Evolutionary conservation across 345 rosid species (phyloP), one percentile per base, ranked within the genome.

Genomic region (Boechera divaricarpa): DNA sequence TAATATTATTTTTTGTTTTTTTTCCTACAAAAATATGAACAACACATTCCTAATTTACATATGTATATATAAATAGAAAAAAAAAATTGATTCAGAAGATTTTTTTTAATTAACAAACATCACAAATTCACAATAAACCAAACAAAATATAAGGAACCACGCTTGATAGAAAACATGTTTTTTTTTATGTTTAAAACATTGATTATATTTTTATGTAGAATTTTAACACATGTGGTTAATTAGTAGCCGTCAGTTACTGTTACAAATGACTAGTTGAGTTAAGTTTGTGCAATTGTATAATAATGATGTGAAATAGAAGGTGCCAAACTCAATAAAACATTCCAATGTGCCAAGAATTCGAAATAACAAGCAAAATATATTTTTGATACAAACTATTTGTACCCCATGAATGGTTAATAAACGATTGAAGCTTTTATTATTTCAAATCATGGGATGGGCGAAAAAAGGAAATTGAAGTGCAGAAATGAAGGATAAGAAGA

Each of bases 401-500:
- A 49, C 68, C 5, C 68, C 5, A 61, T 61, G 52, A 51, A 72
- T 32, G 6, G 55, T 13, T 49, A 61, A 32, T 26, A 59, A 63
- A 29, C n/a, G 54, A 61, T 36, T 6, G 61, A 35, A 71, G 13
- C 29, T 71, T 49, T 38, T 12, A 7, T 38, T 3, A 39, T 41
- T 44, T 31, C 47, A 33, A 65, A 77, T 70, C 42, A 64, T 77
- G 63, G 63, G 61, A 56, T 64, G 67, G 59, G 29, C 49, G 73
- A 64, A 71, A 77, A 21, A 67, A 60, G 10, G 38, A n/a, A 77
- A 7, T 55, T 36, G 58, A 56, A 49, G 66, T 55, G 66, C 42
- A 44, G 55, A 49, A 47, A 28, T 41, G 66, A 64, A 58, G 70
- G 74, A 73, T 67, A 67, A 79, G 78, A 74, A 79, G 52, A 62